A percentile compares a stretch with the other conserved stretches of the same genome.
Conservation (phyloP, 805 yeast genomes). For the Yamadazyma scolyti region DNA sequence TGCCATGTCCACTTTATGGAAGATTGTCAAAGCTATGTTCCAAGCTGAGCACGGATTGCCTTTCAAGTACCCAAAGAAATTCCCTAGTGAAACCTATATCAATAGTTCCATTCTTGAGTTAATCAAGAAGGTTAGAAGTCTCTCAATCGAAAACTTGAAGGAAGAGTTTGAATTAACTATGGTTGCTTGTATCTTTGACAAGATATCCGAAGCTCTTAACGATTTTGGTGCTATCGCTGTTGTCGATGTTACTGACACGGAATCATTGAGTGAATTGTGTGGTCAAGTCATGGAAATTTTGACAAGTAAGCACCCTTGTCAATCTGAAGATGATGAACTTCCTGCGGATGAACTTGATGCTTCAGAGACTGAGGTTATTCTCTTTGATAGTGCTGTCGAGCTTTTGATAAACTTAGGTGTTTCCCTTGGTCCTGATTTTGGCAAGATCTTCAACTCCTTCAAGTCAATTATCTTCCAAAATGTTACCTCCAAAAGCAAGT, state of each 20-base stretch:
- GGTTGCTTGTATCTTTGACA: slow-evolving; percentile 76
- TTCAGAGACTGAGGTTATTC: slow-evolving; percentile 53
- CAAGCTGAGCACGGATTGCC: slow-evolving; percentile 46
- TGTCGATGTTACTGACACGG: slow-evolving; percentile 53
- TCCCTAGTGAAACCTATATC: slow-evolving; percentile 57
- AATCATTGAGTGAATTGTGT: slow-evolving; percentile 61
- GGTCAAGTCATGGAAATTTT: slow-evolving; percentile 67
- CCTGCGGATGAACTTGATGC: slow-evolving; percentile 54
- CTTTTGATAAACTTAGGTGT: slow-evolving; percentile 72
- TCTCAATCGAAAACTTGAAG: slow-evolving; percentile 58
- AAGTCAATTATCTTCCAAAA: slow-evolving; percentile 58
- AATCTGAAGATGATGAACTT: slow-evolving; percentile 63
- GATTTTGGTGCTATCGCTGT: slow-evolving; percentile 72
- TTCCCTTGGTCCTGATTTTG: slow-evolving; percentile 78
- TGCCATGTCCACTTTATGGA: slow-evolving; percentile 81
- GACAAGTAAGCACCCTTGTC: slow-evolving; percentile 82
- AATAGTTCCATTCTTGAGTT: slow-evolving; percentile 55
- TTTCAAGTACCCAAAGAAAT: slow-evolving; percentile 57
- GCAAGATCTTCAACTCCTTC: slow-evolving; percentile 66
- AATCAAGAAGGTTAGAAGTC: slow-evolving; percentile 62
- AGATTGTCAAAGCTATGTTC: slow-evolving; percentile 68
- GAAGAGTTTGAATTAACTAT: slow-evolving; percentile 83
- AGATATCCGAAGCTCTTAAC: slow-evolving; percentile 62
- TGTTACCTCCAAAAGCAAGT: slow-evolving; percentile 52
- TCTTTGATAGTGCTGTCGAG: slow-evolving; percentile 83